Evolutionary conservation across 257 asterid genomes (phyloP).

Genomic region (Fraxinus excelsior): DNA sequence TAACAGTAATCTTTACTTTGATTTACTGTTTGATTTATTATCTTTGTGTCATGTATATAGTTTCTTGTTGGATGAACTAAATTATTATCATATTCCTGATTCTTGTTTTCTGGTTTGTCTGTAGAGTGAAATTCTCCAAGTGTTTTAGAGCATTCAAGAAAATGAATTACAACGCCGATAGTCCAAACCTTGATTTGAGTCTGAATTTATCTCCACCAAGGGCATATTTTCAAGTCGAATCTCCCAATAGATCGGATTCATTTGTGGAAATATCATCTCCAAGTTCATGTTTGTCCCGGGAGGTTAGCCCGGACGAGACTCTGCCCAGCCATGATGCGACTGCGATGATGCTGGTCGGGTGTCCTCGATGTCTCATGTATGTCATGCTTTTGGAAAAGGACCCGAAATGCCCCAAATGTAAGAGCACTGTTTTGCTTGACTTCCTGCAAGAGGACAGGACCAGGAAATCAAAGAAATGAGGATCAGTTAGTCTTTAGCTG

Average conservation of each 20-base stretch:
- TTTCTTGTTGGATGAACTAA: background rate
- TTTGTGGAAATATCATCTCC: slow-evolving; percentile 36
- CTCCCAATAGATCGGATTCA: slow-evolving; percentile 34
- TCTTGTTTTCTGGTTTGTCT: background rate
- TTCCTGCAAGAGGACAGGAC: slow-evolving; percentile 42
- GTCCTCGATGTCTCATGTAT: slow-evolving; percentile 53
- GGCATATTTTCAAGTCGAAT: slow-evolving; percentile 9
- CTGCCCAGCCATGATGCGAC: slow-evolving; percentile 21
- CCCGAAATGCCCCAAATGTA: slow-evolving; percentile 57
- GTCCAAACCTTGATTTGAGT: slow-evolving; percentile 46
- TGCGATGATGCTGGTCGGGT: slow-evolving; percentile 48
- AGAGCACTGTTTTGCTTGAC: slow-evolving; percentile 62
- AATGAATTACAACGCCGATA: slow-evolving; percentile 36
- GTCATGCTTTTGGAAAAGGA: slow-evolving; percentile 41
- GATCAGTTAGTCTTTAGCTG: background rate
- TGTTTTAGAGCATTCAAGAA: slow-evolving; percentile 8
- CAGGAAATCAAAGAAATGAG: slow-evolving; percentile 29
- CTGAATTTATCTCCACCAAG: slow-evolving; percentile 47
- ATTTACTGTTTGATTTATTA: slow-evolving; percentile 19
- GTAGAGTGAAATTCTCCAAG: background rate
- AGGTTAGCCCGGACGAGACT: slow-evolving; percentile 31
- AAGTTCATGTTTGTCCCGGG: slow-evolving; percentile 48
- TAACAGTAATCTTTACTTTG: slow-evolving; percentile 26
- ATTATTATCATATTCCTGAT: background rate
- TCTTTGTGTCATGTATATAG: background rate